Evolutionary conservation across 495 filamentous ascomycete genomes (phyloP), one percentile per base, ranked within the genome.

Genomic region (Apodospora peruviana): DNA sequence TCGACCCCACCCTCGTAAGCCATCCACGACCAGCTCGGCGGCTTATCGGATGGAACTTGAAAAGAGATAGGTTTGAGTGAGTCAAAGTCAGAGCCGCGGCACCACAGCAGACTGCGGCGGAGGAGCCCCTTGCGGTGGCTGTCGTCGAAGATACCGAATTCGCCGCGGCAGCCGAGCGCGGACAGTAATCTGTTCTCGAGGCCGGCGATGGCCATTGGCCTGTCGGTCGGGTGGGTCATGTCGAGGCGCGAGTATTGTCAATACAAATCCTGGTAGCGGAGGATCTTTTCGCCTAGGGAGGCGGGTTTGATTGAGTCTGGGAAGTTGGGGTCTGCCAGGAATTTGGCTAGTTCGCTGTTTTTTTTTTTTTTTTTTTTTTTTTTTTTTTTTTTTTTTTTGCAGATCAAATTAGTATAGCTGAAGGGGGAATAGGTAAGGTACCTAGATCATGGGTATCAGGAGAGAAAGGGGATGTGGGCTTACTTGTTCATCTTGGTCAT

Each of bases 271-370:
- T 69, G 57, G 43, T 52, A 56, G n/a, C 55, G 43, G 0, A 52
- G 36, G 35, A 66, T 62, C 43, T 53, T 59, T 23, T 53, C 53
- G 0, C 53, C 51, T 0, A 17, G 46, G 3, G 9, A 0, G 29
- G 17, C 49, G 11, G 9, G 17, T 9, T 21, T 42, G 39, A 19
- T 42, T n/a, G 50, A 40, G 5, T 60, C 41, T 0, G 72, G 70
- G 38, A 72, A 72, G 36, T 62, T 47, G 0, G 69, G 45, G 38
- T 72, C 69, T 0, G 61, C 65, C 2, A 70, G 54, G 37, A 70
- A 67, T 2, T 50, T 47, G 21, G 64, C 53, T 7, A n/a, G n/a
- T n/a, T n/a, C n/a, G n/a, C n/a, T n/a, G n/a, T n/a, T n/a, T n/a
- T n/a, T n/a, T n/a, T n/a, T n/a, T n/a, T n/a, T n/a, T n/a, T n/a